A percentile compares a stretch with the other conserved stretches of the same genome.
These are phyloP conservation scores for Blepharisma japonicum DNA, from an alignment of 73 alveolate genomes.

Conservation along the genomic window DNA sequence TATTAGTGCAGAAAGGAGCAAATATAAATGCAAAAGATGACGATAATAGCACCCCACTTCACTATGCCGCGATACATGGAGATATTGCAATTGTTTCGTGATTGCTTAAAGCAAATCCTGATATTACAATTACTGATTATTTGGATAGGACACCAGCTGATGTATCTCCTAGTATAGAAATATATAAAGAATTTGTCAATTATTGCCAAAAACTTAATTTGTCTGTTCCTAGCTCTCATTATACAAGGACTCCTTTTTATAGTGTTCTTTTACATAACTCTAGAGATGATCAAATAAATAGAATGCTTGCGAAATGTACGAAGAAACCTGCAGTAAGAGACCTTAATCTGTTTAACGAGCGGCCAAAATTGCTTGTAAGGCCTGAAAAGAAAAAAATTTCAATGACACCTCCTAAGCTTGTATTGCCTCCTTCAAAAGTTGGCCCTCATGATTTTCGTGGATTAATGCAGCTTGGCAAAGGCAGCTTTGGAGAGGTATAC, in stretches of 20 bases:
- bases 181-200: constrained; percentile 40
- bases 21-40: constrained; percentile 39
- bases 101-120: constrained; percentile 62
- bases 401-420: neutral
- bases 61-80: neutral
- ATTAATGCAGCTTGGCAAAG: constrained; percentile 78
- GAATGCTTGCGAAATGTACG: constrained; percentile 33
- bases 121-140: constrained; percentile 55
- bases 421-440: constrained; percentile 38
- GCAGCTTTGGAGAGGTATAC: constrained; percentile 87
- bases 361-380: neutral
- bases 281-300: constrained; percentile 50
- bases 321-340: constrained; percentile 7
- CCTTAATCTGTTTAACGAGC: neutral
- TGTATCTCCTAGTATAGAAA: constrained; percentile 50
- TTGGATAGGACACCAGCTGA: constrained; percentile 61
- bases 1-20: constrained; percentile 34
- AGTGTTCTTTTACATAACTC: constrained; percentile 43
- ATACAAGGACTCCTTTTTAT: constrained; percentile 53
- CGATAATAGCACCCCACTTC: constrained; percentile 36
- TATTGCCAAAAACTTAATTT: constrained; percentile 32
- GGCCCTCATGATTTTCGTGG: constrained; percentile 70
- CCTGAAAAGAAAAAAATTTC: neutral
- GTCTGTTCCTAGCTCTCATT: constrained; percentile 47
- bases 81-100: constrained; percentile 45